A percentile compares a stretch with the other conserved stretches of the same genome.
Evolutionary conservation across 2,329 filamentous ascomycete species (phyloP).

Genomic region (Colletotrichum tofieldiae): DNA sequence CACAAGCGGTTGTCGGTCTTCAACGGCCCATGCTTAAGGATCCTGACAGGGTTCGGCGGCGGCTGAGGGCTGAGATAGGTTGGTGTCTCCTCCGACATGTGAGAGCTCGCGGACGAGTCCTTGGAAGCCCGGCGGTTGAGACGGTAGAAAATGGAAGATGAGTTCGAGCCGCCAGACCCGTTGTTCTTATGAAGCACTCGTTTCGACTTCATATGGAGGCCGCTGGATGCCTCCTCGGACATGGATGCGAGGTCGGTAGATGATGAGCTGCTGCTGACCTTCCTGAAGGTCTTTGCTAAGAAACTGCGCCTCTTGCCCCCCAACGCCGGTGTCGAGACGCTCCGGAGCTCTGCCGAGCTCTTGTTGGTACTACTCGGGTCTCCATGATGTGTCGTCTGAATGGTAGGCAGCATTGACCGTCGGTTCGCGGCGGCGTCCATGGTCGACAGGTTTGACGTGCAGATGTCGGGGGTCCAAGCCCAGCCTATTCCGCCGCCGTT

Average conservation of each 20-base stretch:
- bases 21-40: constrained; percentile 63
- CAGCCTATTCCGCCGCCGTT: constrained; percentile 35
- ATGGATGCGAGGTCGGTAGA: constrained; percentile 38
- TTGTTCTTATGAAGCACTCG: constrained; percentile 54
- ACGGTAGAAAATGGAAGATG: constrained; percentile 57
- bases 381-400: constrained; percentile 42
- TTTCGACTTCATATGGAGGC: constrained; percentile 29
- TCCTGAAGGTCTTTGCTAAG: constrained; percentile 44
- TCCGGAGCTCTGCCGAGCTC: constrained; percentile 34
- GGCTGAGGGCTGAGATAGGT: constrained; percentile 46
- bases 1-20: constrained; percentile 66
- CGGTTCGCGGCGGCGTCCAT: constrained; percentile 38
- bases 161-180: constrained; percentile 42
- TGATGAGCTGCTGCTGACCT: constrained; percentile 42
- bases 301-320: constrained; percentile 41
- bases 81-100: constrained; percentile 41
- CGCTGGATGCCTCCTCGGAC: constrained; percentile 23
- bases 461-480: constrained; percentile 28
- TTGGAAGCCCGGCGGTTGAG: constrained; percentile 59
- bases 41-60: constrained; percentile 55
- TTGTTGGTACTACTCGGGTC: constrained; percentile 16
- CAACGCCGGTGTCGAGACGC: constrained; percentile 32
- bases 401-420: constrained; percentile 40
- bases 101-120: constrained; percentile 52
- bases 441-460: constrained; percentile 32